Base-by-base conservation (phyloP, 768 basidiomycete species). In the Galerina sulciceps region DNA sequence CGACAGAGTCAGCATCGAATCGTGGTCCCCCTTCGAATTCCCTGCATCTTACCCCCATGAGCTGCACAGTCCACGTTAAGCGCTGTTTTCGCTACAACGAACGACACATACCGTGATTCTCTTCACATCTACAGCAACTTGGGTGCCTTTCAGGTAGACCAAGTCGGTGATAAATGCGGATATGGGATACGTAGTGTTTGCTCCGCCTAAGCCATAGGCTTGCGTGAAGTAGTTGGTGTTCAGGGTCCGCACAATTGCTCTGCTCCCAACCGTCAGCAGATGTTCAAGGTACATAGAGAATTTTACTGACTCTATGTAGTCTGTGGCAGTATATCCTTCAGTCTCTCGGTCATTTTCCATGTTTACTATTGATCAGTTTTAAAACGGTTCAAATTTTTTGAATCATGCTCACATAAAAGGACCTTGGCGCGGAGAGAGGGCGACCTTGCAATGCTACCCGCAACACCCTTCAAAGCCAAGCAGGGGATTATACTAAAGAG, bases 311-410 rank as follows among this genome's bases (percentile, higher is more conserved):
- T 75, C 79, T 65, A 98, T 84, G 68, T 96, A 96, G 74, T 96
- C 91, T 3, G 83, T 79, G 0, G 93, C 95, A 5, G 82, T 85
- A 70, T 96, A 96, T 6, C 86, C 90, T 23, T 87, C 83, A 0
- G 95, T 97, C 73, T 98, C 96, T 55, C 95, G 81, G 68, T 98
- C 96, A 66, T 96, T 97, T 63, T 80, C 82, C 11, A 85, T 79
- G 69, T 97, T 98, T 56, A 98, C 95, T 96, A 63, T 11, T 2
- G 23, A 37, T 35, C 20, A 48, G 36, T 53, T 41, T 58, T 53
- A 36, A 18, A 18, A 8, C 4, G 37, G 31, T 44, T 34, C 14
- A 42, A 35, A 53, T 46, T 37, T 58, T 43, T 43, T 20, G 42
- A 57, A 46, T 17, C 17, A 49, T 4, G 75, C 90, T 75, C 69